Base-by-base conservation (phyloP, 1,284 basidiomycete genomes). In the Ustilago shanxiensis region DNA sequence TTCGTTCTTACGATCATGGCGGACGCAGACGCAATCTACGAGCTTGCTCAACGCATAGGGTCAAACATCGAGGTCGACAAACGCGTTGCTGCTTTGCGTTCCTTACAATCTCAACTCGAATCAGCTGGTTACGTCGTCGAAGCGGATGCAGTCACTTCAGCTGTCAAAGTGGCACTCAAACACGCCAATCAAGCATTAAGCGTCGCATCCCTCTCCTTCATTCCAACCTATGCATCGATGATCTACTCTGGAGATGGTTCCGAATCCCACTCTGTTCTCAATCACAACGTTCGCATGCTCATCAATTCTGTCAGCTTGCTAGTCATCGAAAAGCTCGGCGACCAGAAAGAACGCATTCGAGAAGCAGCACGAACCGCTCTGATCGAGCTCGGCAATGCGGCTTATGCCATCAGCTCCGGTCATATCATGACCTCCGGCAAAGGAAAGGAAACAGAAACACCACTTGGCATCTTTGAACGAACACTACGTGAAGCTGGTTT, bases 281-380 rank as follows among this genome's bases (percentile, higher is more conserved):
- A 72, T 22, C 72, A 76, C 61, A 70, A 76, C 39, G 73, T 75
- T 6, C 62, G 77, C 41, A 66, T 71, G 33, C 64, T 79, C 39
- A 86, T 87, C 60, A 90, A 91, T 16, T 91, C 94, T 81, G 88
- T 94, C 47, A 90, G 92, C 26, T 81, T 90, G 2, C 92, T 92
- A 45, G 88, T 94, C 35, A 88, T 95, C 70, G 94, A 95, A 80
- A 90, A 92, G 61, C 89, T 95, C 16, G 93, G 93, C 29, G 94
- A 95, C 85, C 90, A 86, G 50, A 89, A 91, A 79, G 93, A 94
- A 83, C 89, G 89, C 66, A 88, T 91, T 28, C 89, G 93, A 67
- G 88, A 91, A 39, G 92, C 91, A 76, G 94, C 94, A 29, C 90
- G 92, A 45, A 92, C 93, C 80, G 89, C 90, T 11, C 86, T 95